Evolutionary conservation across 345 rosid genomes (phyloP).

Genomic region (Eucalyptus guilfoylei): DNA sequence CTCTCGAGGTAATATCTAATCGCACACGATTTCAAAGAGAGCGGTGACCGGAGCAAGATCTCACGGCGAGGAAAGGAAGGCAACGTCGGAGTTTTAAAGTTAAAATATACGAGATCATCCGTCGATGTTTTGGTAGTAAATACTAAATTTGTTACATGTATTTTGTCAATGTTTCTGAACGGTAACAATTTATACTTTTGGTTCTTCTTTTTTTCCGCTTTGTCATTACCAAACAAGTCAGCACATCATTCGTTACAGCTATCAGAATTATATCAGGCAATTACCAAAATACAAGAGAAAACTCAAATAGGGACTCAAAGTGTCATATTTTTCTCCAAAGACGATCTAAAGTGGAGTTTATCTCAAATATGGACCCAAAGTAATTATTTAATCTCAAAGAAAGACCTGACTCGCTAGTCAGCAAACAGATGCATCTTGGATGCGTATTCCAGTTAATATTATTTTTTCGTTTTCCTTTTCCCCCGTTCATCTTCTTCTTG

Average conservation of each 20-base stretch:
- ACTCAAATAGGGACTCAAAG: too few relatives aligned
- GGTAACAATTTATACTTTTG: neutral
- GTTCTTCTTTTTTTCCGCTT: neutral
- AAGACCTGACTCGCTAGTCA: too few relatives aligned
- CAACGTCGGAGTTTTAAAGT: neutral
- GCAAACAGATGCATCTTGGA: too few relatives aligned
- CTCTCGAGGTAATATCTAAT: neutral
- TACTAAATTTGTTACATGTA: neutral
- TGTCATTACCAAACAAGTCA: neutral
- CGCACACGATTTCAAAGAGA: neutral
- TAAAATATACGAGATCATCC: neutral
- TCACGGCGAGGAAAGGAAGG: neutral
- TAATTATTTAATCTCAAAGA: too few relatives aligned
- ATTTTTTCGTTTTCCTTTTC: too few relatives aligned
- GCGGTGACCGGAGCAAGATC: neutral
- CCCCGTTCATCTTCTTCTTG: too few relatives aligned
- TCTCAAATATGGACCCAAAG: too few relatives aligned
- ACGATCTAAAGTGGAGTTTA: too few relatives aligned
- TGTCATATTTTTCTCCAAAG: too few relatives aligned
- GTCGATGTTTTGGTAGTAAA: neutral
- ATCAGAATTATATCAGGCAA: neutral
- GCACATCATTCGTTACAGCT: neutral
- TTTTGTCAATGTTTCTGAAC: neutral
- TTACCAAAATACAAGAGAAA: neutral
- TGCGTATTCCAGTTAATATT: too few relatives aligned